Evolutionary conservation across 306 rosid genomes (phyloP).

Genomic region (Adenanthera pavonina): DNA sequence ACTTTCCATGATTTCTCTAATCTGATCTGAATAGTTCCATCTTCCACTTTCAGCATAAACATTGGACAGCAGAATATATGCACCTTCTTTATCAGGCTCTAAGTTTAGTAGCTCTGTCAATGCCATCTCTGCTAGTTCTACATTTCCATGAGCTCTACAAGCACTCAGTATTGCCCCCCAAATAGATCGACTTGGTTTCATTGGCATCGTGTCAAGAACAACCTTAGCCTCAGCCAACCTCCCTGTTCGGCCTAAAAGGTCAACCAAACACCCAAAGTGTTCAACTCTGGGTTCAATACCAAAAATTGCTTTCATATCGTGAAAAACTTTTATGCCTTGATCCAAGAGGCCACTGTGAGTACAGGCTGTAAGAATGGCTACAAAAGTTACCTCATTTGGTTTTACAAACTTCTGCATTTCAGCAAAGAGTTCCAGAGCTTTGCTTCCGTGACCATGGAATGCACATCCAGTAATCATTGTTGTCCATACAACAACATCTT

Average conservation of each 20-base stretch:
- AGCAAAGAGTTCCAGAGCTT: conserved; percentile 52
- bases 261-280: conserved; percentile 68
- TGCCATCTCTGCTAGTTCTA: conserved; percentile 58
- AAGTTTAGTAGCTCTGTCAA: conserved; percentile 47
- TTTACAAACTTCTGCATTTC: conserved; percentile 49
- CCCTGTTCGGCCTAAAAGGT: conserved; percentile 57
- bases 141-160: conserved; percentile 53
- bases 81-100: conserved; percentile 62
- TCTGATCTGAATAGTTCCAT: conserved; percentile 54
- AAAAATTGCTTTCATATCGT: conserved; percentile 46
- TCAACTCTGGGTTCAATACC: conserved; percentile 53
- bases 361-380: conserved; percentile 63
- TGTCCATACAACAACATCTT: conserved; percentile 59
- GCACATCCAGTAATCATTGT: conserved; percentile 64
- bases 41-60: conserved; percentile 57
- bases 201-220: conserved; percentile 56
- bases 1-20: conserved; percentile 57
- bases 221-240: conserved; percentile 50
- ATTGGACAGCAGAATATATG: conserved; percentile 59
- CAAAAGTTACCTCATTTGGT: conserved; percentile 57
- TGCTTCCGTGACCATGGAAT: conserved; percentile 58
- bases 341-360: conserved; percentile 60
- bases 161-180: conserved; percentile 68
- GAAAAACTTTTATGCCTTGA: conserved; percentile 53
- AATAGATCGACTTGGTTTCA: conserved; percentile 52